These are phyloP conservation scores for Leccinum variicolor DNA, from an alignment of 768 basidiomycete genomes.

Conservation along the genomic window DNA sequence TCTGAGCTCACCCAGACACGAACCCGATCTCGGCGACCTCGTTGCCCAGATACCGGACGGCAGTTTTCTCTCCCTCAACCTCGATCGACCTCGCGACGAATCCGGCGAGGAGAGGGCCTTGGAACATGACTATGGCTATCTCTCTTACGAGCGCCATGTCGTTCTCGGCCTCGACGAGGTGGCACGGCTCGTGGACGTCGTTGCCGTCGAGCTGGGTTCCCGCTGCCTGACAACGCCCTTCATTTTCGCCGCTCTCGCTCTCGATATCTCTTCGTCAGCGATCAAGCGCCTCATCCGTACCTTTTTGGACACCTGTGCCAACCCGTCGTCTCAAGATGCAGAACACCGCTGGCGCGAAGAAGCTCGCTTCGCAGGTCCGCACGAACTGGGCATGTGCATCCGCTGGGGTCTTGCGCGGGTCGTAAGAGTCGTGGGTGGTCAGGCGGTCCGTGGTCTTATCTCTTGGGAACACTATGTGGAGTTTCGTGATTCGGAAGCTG, in stretches of 20 bases:
- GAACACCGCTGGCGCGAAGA: constrained; percentile 74
- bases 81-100: constrained; percentile 45
- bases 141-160: constrained; percentile 70
- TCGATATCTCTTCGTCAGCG: constrained; percentile 75
- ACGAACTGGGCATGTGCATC: constrained; percentile 88
- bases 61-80: constrained; percentile 49
- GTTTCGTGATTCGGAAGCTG: constrained; percentile 80
- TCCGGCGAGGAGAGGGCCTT: constrained; percentile 38
- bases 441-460: constrained; percentile 79
- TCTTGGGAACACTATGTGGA: constrained; percentile 81
- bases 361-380: constrained; percentile 76
- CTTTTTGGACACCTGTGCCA: constrained; percentile 65
- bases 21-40: constrained; percentile 31
- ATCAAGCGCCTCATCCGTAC: constrained; percentile 75
- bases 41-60: constrained; percentile 46
- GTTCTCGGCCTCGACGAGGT: constrained; percentile 75
- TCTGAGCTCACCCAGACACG: constrained; percentile 35
- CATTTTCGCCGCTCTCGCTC: constrained; percentile 84
- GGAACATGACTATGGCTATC: constrained; percentile 63
- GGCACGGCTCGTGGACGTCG: constrained; percentile 63
- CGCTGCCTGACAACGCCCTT: constrained; percentile 85
- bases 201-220: constrained; percentile 66
- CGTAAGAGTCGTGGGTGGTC: constrained; percentile 63
- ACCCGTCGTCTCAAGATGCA: constrained; percentile 34
- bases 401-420: constrained; percentile 90